Evolutionary conservation across 768 basidiomycete species (phyloP).

Genomic region (Termitomyces sp.): DNA sequence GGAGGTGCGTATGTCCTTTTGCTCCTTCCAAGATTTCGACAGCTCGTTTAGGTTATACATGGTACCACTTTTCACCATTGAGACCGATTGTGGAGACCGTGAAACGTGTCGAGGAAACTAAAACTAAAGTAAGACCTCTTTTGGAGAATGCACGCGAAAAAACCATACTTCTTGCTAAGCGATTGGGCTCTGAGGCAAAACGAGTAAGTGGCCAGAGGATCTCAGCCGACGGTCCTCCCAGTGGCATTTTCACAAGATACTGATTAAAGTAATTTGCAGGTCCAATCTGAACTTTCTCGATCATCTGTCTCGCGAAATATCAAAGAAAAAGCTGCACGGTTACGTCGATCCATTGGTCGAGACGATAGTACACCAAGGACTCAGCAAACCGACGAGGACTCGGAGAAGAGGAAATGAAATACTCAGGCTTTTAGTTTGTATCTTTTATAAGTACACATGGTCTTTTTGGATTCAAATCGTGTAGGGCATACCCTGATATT

Average conservation of each 20-base stretch:
- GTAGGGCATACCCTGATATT: too few species aligned
- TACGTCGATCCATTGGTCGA: neutral
- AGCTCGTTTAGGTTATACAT: conserved; percentile 31
- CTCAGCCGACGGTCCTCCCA: too few species aligned
- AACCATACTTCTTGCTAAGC: neutral
- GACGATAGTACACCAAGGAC: neutral
- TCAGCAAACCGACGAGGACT: neutral
- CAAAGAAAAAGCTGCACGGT: neutral
- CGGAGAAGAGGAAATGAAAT: neutral
- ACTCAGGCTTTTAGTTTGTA: too few species aligned
- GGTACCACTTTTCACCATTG: conserved; percentile 42
- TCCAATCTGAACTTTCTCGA: neutral
- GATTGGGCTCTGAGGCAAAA: neutral
- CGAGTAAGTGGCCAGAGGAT: neutral
- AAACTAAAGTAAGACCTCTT: neutral
- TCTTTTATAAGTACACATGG: too few species aligned
- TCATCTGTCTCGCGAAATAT: neutral
- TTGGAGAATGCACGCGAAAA: neutral
- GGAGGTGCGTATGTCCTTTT: neutral
- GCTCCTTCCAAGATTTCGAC: neutral
- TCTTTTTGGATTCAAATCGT: too few species aligned
- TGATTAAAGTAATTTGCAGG: neutral
- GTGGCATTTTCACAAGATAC: neutral
- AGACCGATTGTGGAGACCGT: conserved; percentile 36
- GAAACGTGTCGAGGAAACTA: conserved; percentile 23